Evolutionary conservation across 306 rosid species (phyloP), one percentile per base, ranked within the genome.

Genomic region (Aeschynomene evenia): DNA sequence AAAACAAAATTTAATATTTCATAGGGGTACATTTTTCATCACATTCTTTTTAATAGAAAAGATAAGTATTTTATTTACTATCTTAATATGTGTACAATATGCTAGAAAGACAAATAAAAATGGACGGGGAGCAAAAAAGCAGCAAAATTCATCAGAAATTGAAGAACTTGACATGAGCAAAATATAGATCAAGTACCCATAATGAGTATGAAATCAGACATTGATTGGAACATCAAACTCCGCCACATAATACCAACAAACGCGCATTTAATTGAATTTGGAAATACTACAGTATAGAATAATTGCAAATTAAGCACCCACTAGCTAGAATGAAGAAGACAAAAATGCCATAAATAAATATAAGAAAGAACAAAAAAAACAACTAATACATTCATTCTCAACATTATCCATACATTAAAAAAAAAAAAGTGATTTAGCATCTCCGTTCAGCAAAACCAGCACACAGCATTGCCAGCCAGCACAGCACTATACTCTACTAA

Each of bases 271-370:
- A 43, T 15, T 43, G 20, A 13, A 54, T 24, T n/a, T 26, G 19
- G 16, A 26, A 16, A 13, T n/a, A n/a, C n/a, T n/a, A n/a, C n/a
- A n/a, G n/a, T n/a, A n/a, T n/a, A 6, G 1, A 16, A 55, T 71
- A 59, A 71, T 20, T 46, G 68, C 51, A 60, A n/a, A n/a, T n/a
- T n/a, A n/a, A 59, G 10, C 61, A 71, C 61, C 51, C 40, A 29
- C 52, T 18, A 49, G 5, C 29, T 31, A 31, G 13, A 71, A 62
- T 62, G 40, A 22, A 26, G 31, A 3, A 24, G 22, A 23, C 26
- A 16, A 11, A 16, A 11, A 36, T 3, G n/a, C 19, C 18, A 22
- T n/a, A n/a, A n/a, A 57, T 14, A 34, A 54, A n/a, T n/a, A n/a
- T n/a, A n/a, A n/a, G n/a, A n/a, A n/a, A n/a, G n/a, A n/a, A n/a